phyloP scores from a whole-genome alignment of 73 alveolate genomes.

The Halteria grandinella region DNA sequence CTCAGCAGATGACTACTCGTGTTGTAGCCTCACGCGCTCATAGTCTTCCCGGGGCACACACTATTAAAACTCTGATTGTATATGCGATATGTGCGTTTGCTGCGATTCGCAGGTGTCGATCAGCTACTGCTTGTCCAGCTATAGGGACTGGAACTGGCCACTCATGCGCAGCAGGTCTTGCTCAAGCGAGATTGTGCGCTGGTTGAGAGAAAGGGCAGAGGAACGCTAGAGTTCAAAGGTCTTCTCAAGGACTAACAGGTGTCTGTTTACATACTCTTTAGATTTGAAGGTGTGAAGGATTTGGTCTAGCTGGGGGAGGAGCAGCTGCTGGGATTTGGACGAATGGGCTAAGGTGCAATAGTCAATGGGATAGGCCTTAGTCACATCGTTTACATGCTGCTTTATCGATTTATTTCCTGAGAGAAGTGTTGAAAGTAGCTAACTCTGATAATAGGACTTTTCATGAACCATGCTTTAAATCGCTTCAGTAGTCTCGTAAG shows the following conservation, averaged over 20 bases:
- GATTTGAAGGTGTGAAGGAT: slow-evolving; percentile 18
- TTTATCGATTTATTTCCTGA: too few relatives aligned
- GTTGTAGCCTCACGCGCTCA: background rate
- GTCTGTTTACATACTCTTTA: slow-evolving; percentile 18
- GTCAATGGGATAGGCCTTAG: too few relatives aligned
- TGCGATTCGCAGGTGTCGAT: background rate
- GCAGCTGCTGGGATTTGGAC: too few relatives aligned
- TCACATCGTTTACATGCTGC: too few relatives aligned
- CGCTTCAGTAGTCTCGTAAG: too few relatives aligned
- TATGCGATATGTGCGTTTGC: background rate
- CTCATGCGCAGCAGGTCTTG: background rate
- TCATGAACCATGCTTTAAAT: too few relatives aligned
- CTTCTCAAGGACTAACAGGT: slow-evolving; percentile 1
- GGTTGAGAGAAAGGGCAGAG: background rate
- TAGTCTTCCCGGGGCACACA: slow-evolving; percentile 37
- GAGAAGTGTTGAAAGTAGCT: too few relatives aligned
- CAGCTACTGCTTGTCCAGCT: background rate
- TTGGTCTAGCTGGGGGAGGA: too few relatives aligned
- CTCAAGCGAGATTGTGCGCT: background rate
- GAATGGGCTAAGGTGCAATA: too few relatives aligned
- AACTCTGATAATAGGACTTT: too few relatives aligned
- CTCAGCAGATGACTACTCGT: slow-evolving; percentile 15
- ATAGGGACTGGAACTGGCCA: background rate
- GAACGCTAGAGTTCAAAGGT: background rate
- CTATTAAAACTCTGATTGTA: slow-evolving; percentile 9